Evolutionary conservation across 1,284 basidiomycete genomes (phyloP).

Genomic region (Moesziomyces antarcticus): DNA sequence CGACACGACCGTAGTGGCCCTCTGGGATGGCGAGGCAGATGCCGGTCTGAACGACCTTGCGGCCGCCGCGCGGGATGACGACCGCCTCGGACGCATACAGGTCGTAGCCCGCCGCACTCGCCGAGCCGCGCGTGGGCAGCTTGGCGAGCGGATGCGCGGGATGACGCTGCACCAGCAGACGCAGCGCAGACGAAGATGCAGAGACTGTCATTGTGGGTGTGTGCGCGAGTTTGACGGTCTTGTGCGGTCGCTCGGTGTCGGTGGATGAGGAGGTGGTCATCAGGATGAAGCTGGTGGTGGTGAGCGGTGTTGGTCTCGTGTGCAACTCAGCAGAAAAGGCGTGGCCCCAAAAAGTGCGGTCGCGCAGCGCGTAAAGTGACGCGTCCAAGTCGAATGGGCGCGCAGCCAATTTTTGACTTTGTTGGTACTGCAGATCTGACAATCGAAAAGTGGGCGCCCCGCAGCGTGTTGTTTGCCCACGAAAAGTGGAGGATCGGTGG

Average conservation of each 20-base stretch:
- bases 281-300: constrained; percentile 2
- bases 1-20: constrained; percentile 94
- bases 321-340: neutral
- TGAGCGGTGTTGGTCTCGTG: constrained; percentile 23
- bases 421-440: constrained; percentile 3
- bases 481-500: too few relatives aligned
- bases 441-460: neutral
- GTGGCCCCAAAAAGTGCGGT: neutral
- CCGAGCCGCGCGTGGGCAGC: constrained; percentile 86
- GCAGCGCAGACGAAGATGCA: constrained; percentile 30
- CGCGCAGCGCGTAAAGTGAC: constrained; percentile 36
- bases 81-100: constrained; percentile 78
- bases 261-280: neutral
- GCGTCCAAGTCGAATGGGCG: constrained; percentile 3
- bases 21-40: constrained; percentile 89
- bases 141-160: constrained; percentile 78
- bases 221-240: constrained; percentile 28
- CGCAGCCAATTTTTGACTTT: neutral
- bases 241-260: constrained; percentile 3
- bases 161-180: constrained; percentile 84
- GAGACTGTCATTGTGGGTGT: constrained; percentile 5
- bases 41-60: constrained; percentile 88
- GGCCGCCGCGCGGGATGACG: constrained; percentile 72
- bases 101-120: constrained; percentile 91
- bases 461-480: neutral